phyloP scores from a whole-genome alignment of 805 yeast genomes.

The Candida multigemmis region DNA sequence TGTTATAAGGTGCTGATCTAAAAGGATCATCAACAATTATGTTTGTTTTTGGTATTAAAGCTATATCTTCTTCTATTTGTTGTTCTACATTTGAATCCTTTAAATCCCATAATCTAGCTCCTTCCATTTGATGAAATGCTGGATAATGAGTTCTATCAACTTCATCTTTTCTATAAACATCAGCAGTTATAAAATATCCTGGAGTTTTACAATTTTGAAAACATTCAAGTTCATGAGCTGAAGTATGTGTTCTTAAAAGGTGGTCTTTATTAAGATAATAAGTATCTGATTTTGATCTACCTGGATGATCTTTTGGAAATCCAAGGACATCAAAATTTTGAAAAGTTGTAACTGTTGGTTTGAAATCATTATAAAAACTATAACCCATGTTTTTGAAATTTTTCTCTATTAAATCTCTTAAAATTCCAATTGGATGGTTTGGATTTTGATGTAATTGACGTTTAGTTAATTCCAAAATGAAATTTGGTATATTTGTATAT shows the following conservation, averaged over 20 bases:
- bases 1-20: conserved; percentile 36
- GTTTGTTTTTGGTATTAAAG: conserved; percentile 53
- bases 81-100: conserved; percentile 35
- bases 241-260: conserved; percentile 85
- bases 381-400: conserved; percentile 60
- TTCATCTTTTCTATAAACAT: conserved; percentile 92
- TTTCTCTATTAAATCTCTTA: conserved; percentile 62
- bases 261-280: conserved; percentile 73
- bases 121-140: conserved; percentile 96
- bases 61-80: conserved; percentile 41
- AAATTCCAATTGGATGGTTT: conserved; percentile 84
- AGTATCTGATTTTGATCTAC: conserved; percentile 86
- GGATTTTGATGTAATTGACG: conserved; percentile 66
- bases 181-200: conserved; percentile 90
- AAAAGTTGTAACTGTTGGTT: conserved; percentile 71
- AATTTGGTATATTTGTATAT: conserved; percentile 79
- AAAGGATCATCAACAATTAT: conserved; percentile 71
- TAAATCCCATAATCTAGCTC: conserved; percentile 79
- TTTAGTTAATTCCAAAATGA: conserved; percentile 59
- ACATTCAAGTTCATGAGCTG: conserved; percentile 92
- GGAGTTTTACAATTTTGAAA: conserved; percentile 59
- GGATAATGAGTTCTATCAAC: conserved; percentile 96
- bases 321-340: conserved; percentile 91
- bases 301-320: conserved; percentile 88
- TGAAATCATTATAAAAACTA: conserved; percentile 70